phyloP scores from a whole-genome alignment of 768 basidiomycete genomes.

The Suillus placidus region DNA sequence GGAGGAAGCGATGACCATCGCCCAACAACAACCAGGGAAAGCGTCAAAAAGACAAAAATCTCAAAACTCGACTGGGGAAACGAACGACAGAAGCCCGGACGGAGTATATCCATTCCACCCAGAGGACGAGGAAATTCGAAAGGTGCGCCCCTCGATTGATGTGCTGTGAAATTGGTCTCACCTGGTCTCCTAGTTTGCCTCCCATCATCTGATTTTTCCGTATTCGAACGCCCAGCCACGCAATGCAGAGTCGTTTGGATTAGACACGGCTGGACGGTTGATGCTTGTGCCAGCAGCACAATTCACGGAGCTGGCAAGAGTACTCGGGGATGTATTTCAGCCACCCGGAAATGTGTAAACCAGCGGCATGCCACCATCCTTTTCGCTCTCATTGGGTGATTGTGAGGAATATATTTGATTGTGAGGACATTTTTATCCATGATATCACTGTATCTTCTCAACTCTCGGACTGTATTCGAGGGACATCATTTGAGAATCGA shows the following conservation, averaged over 20 bases:
- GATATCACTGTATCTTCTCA: not conserved
- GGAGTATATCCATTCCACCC: slow-evolving; percentile 80
- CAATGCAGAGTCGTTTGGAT: slow-evolving; percentile 68
- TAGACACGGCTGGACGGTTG: slow-evolving; percentile 68
- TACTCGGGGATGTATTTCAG: slow-evolving; percentile 40
- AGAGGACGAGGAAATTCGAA: slow-evolving; percentile 76
- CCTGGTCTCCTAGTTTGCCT: slow-evolving; percentile 20
- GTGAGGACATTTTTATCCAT: not conserved
- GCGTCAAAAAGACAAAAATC: slow-evolving; percentile 41
- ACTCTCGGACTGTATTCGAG: too few relatives aligned
- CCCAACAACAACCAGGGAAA: slow-evolving; percentile 36
- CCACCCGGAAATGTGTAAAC: slow-evolving; percentile 8
- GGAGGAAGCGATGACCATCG: slow-evolving; percentile 51
- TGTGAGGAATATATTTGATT: not conserved
- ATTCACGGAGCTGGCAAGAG: slow-evolving; percentile 44
- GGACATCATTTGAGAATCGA: too few relatives aligned
- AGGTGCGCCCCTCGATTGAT: slow-evolving; percentile 45
- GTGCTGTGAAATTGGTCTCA: not conserved
- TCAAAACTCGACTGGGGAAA: slow-evolving; percentile 23
- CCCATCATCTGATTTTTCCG: slow-evolving; percentile 35
- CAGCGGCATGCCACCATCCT: not conserved
- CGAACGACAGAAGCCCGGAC: slow-evolving; percentile 32
- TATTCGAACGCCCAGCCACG: slow-evolving; percentile 57
- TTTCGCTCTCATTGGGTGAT: not conserved
- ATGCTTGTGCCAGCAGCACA: slow-evolving; percentile 58